Conservation (phyloP, 345 rosid genomes). For the Populus alba region DNA sequence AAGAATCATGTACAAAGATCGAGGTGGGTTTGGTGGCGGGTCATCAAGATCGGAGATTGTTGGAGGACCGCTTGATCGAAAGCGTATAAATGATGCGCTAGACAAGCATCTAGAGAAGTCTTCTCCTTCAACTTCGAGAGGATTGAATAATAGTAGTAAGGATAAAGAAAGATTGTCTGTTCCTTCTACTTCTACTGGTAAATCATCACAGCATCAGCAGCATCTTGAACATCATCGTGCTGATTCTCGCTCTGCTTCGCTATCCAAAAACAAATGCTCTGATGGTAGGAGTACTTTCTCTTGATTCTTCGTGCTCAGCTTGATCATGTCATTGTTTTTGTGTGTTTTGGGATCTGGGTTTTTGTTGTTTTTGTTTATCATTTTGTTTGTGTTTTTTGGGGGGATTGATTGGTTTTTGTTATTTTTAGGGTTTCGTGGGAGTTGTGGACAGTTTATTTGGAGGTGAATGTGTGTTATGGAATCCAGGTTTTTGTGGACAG, state of each 20-base stretch:
- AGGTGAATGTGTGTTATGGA: not conserved
- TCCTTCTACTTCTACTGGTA: conserved; percentile 72
- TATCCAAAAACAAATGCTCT: conserved; percentile 55
- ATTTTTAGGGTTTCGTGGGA: not conserved
- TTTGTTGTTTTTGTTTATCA: not conserved
- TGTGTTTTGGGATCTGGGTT: not conserved
- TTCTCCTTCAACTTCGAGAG: conserved; percentile 81
- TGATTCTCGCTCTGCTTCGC: conserved; percentile 47
- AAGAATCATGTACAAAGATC: conserved; percentile 57
- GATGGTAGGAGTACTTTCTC: conserved; percentile 36
- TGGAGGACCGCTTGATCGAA: conserved; percentile 70
- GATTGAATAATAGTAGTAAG: conserved; percentile 38
- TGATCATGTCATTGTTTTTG: not conserved
- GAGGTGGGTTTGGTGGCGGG: conserved; percentile 66
- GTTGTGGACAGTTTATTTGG: not conserved
- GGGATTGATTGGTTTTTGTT: not conserved
- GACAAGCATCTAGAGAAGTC: conserved; percentile 91
- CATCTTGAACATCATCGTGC: conserved; percentile 57
- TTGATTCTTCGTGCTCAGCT: not conserved
- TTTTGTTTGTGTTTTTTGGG: not conserved
- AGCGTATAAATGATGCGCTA: conserved; percentile 82
- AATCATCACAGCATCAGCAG: conserved; percentile 29
- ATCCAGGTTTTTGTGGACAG: not conserved
- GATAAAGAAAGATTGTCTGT: conserved; percentile 58
- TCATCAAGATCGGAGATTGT: conserved; percentile 76